phyloP scores from a whole-genome alignment of 1,284 basidiomycete species.

The Apiotrichum porosum region DNA sequence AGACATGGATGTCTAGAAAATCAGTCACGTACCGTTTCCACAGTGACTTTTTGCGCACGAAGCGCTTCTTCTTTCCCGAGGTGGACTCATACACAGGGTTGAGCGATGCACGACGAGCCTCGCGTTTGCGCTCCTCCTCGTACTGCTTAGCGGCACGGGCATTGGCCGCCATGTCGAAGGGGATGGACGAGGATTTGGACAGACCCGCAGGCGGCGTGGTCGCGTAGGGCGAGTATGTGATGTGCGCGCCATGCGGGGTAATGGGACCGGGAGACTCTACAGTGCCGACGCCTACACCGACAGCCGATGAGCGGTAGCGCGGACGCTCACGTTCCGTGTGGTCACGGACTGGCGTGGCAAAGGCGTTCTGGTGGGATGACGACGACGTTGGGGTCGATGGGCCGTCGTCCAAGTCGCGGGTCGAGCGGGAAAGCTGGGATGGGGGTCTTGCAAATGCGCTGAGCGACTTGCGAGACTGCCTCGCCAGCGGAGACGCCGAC shows the following conservation, averaged over 20 bases:
- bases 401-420: slow-evolving; percentile 4
- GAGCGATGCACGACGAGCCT: not conserved
- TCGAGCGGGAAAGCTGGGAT: slow-evolving; percentile 30
- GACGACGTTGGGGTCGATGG: not conserved
- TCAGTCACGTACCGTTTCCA: slow-evolving; percentile 30
- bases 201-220: slow-evolving; percentile 35
- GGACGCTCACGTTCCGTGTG: not conserved
- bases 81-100: not conserved
- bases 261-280: too few relatives aligned
- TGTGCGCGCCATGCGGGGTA: slow-evolving; percentile 2
- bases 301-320: not conserved
- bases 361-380: slow-evolving; percentile 2
- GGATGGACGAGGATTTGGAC: slow-evolving; percentile 31
- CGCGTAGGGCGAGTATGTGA: slow-evolving; percentile 35
- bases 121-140: slow-evolving; percentile 15
- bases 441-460: slow-evolving; percentile 39
- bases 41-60: slow-evolving; percentile 34
- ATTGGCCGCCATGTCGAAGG: slow-evolving; percentile 42
- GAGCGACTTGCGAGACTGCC: slow-evolving; percentile 31
- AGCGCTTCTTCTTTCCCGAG: slow-evolving; percentile 26
- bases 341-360: slow-evolving; percentile 6
- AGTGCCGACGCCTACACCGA: not conserved
- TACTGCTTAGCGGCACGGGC: slow-evolving; percentile 22
- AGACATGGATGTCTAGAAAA: not conserved
- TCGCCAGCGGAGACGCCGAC: slow-evolving; percentile 43